These are phyloP conservation scores for Ophiostoma sp. DNA, from an alignment of 2,329 filamentous ascomycete genomes.

Conservation along the genomic window DNA sequence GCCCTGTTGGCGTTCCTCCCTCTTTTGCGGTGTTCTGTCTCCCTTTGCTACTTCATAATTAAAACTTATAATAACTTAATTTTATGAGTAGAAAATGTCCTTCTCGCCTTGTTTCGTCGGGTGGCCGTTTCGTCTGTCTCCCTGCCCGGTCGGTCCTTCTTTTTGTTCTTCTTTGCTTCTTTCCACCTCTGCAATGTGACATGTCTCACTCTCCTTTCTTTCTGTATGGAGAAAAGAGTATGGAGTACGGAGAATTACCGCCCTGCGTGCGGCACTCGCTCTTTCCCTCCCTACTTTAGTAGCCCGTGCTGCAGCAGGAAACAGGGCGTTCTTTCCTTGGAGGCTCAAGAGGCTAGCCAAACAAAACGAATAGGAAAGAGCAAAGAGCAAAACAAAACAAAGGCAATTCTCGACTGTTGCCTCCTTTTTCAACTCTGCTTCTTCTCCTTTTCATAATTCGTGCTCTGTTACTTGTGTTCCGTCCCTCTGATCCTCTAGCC, in stretches of 20 bases:
- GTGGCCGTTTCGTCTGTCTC: constrained; percentile 5
- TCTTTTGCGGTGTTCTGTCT: background rate
- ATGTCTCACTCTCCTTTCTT: constrained; percentile 4
- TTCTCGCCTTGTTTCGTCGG: background rate
- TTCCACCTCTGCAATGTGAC: constrained; percentile 1
- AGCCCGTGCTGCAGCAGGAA: background rate
- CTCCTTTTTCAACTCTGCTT: background rate
- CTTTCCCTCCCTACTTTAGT: background rate
- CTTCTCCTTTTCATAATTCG: background rate
- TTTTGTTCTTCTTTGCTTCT: constrained; percentile 2
- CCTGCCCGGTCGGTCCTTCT: constrained; percentile 10
- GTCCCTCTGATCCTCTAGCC: background rate
- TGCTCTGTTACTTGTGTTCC: background rate
- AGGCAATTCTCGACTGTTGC: background rate
- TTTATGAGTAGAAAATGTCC: background rate
- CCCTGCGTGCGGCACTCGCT: background rate
- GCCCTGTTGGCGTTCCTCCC: background rate
- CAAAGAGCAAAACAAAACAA: constrained; percentile 9
- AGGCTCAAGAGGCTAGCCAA: background rate
- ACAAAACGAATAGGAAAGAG: background rate
- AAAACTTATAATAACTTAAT: background rate
- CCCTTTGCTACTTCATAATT: background rate
- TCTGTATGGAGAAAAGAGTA: background rate
- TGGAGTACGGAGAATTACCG: background rate
- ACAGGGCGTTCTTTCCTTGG: background rate